Conservation (phyloP, 2,329 filamentous ascomycete species). For the Claviceps sp. region DNA sequence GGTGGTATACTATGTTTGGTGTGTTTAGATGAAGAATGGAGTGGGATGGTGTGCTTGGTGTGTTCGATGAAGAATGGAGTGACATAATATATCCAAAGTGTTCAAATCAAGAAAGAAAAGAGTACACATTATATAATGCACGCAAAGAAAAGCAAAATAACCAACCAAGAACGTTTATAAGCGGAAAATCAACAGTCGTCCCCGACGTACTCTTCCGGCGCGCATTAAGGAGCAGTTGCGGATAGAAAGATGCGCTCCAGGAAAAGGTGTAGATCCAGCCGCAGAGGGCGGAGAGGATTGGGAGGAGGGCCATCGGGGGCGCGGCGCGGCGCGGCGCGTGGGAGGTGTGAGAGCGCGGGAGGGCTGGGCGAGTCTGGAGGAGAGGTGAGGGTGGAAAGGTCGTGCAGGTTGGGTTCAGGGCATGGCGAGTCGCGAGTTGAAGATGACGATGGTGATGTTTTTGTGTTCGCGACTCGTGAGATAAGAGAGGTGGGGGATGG, state of each 20-base stretch:
- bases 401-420: too few relatives aligned
- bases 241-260: slow-evolving; percentile 89
- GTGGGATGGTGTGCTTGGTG: too few relatives aligned
- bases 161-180: slow-evolving; percentile 52
- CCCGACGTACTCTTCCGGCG: slow-evolving; percentile 65
- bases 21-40: too few relatives aligned
- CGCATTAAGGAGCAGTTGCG: slow-evolving; percentile 73
- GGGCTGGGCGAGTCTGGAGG: background rate
- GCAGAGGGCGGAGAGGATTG: slow-evolving; percentile 42
- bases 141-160: background rate
- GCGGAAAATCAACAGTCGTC: slow-evolving; percentile 77
- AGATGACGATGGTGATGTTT: too few relatives aligned
- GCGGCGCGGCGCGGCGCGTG: background rate
- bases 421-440: too few relatives aligned
- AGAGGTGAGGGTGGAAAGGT: background rate
- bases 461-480: too few relatives aligned
- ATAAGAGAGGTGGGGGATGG: too few relatives aligned
- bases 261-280: slow-evolving; percentile 64
- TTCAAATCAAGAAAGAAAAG: too few relatives aligned
- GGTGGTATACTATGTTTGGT: too few relatives aligned
- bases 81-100: too few relatives aligned
- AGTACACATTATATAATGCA: too few relatives aligned
- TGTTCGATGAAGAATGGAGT: too few relatives aligned
- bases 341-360: background rate
- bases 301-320: slow-evolving; percentile 25